Evolutionary conservation across 2,329 filamentous ascomycete species (phyloP).

Genomic region (Pseudopithomyces chartarum): DNA sequence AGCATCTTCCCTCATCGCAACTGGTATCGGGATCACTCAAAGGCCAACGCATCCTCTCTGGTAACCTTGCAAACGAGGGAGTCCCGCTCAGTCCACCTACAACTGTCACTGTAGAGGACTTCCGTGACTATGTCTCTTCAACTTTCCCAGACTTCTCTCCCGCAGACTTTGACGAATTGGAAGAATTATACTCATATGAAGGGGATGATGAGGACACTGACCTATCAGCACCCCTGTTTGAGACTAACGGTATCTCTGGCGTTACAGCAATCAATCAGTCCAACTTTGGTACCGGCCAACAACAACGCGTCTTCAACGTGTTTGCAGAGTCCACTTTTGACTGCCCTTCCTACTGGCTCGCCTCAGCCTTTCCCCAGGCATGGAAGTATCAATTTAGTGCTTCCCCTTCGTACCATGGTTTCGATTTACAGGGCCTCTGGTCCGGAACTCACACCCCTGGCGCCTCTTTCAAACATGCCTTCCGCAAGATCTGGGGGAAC

Average conservation of each 20-base stretch:
- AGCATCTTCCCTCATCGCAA: constrained; percentile 38
- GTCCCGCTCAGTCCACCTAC: constrained; percentile 42
- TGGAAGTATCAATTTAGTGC: constrained; percentile 43
- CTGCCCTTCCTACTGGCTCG: constrained; percentile 48
- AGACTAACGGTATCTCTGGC: constrained; percentile 26
- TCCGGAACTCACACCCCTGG: constrained; percentile 29
- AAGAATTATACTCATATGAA: constrained; percentile 34
- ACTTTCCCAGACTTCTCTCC: constrained; percentile 45
- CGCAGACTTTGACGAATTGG: constrained; percentile 28
- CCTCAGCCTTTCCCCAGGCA: constrained; percentile 38
- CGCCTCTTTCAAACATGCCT: constrained; percentile 34
- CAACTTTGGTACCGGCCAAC: constrained; percentile 35
- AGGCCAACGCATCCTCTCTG: constrained; percentile 34
- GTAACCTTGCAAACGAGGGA: constrained; percentile 48
- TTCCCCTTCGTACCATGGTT: constrained; percentile 37
- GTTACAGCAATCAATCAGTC: constrained; percentile 37
- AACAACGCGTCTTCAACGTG: constrained; percentile 48
- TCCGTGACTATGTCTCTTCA: constrained; percentile 32
- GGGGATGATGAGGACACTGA: constrained; percentile 29
- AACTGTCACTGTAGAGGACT: constrained; percentile 32
- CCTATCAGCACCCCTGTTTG: constrained; percentile 28
- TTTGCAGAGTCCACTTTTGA: constrained; percentile 53
- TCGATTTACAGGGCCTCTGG: constrained; percentile 39
- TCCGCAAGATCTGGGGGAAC: constrained; percentile 41
- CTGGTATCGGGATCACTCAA: constrained; percentile 29